A percentile compares a stretch with the other conserved stretches of the same genome.
These are phyloP conservation scores for Sambucus nigra DNA, from an alignment of 129 eudicot genomes.

Conservation along the genomic window DNA sequence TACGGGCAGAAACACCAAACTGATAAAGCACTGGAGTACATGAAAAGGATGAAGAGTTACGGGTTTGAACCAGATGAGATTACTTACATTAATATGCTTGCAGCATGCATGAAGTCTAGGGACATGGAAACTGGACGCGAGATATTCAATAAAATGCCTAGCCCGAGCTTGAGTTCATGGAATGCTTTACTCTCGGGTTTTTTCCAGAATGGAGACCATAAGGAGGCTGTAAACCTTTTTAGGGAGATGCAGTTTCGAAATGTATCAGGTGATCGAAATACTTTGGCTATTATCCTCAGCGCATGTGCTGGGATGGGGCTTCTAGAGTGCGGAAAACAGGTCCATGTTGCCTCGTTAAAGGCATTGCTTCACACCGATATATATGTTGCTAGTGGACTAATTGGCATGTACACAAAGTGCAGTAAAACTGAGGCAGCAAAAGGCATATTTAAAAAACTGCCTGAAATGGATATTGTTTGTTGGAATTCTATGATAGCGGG, in stretches of 20 bases:
- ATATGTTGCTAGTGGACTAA: slow-evolving; percentile 74
- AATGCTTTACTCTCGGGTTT: slow-evolving; percentile 75
- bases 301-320: slow-evolving; percentile 59
- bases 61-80: slow-evolving; percentile 72
- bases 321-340: slow-evolving; percentile 49
- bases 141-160: slow-evolving; percentile 45
- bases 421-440: slow-evolving; percentile 40
- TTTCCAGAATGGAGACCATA: slow-evolving; percentile 47
- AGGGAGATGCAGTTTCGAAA: slow-evolving; percentile 70
- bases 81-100: slow-evolving; percentile 50
- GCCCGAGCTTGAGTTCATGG: slow-evolving; percentile 64
- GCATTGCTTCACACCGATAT: slow-evolving; percentile 26
- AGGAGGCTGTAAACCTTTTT: slow-evolving; percentile 52
- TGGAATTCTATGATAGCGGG: slow-evolving; percentile 80
- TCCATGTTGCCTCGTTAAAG: slow-evolving; percentile 52
- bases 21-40: slow-evolving; percentile 40
- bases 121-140: slow-evolving; percentile 40
- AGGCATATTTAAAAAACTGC: slow-evolving; percentile 35
- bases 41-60: slow-evolving; percentile 43
- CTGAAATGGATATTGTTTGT: slow-evolving; percentile 50
- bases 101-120: slow-evolving; percentile 54
- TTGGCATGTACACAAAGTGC: slow-evolving; percentile 61
- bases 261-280: slow-evolving; percentile 54
- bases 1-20: slow-evolving; percentile 43
- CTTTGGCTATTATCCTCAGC: slow-evolving; percentile 58